phyloP scores from a whole-genome alignment of 768 basidiomycete genomes.

The Phaeotremella skinneri region DNA sequence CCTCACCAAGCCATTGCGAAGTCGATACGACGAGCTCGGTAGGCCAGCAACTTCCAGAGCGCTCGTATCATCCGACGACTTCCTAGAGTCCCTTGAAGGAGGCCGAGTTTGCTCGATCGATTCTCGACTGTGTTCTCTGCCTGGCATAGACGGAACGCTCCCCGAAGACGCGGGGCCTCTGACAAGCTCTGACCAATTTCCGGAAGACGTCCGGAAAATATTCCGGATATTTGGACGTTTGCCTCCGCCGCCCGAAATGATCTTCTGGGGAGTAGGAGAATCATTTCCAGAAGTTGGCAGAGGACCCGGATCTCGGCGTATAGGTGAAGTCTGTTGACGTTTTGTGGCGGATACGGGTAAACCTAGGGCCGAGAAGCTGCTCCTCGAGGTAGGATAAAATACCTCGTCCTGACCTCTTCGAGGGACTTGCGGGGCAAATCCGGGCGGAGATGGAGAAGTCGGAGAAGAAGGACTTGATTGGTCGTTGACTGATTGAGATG shows the following conservation, averaged over 20 bases:
- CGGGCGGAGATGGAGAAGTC: background rate
- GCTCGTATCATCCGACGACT: no score
- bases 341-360: background rate
- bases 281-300: background rate
- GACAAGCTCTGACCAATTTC: slow-evolving; percentile 42
- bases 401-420: background rate
- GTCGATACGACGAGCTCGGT: no score
- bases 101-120: no score
- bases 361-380: background rate
- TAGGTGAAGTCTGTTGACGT: background rate
- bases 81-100: no score
- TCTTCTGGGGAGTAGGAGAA: background rate
- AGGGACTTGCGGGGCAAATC: background rate
- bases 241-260: background rate
- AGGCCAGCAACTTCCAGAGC: no score
- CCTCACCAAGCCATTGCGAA: no score
- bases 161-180: no score
- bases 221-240: slow-evolving; percentile 31
- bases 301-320: background rate
- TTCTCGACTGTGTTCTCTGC: no score
- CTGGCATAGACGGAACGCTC: no score
- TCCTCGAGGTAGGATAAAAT: background rate
- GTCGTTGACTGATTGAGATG: background rate
- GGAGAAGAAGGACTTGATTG: slow-evolving; percentile 9
- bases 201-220: slow-evolving; percentile 37